Percentiles rank a stretch among this genome's conserved stretches.
These are phyloP conservation scores for Alternaria gansuensis DNA, from an alignment of 2,329 filamentous ascomycete species.

Conservation along the genomic window DNA sequence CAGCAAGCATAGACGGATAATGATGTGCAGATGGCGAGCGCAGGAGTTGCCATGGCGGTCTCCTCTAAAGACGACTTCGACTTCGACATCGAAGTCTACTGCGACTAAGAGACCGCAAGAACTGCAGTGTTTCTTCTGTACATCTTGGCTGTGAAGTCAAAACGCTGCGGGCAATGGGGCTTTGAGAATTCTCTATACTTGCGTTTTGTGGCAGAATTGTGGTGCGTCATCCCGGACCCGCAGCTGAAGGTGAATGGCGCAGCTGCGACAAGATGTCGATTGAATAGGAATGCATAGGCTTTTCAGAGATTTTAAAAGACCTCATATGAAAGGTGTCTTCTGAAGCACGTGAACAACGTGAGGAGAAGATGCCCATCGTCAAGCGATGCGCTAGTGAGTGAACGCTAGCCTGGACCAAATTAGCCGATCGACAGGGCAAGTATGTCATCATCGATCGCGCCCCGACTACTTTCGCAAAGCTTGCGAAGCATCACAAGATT, in stretches of 20 bases:
- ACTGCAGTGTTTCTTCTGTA: neutral
- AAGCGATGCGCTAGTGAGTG: neutral
- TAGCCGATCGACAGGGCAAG: conserved; percentile 36
- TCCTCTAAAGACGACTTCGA: conserved; percentile 1
- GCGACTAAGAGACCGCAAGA: neutral
- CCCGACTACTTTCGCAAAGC: conserved; percentile 18
- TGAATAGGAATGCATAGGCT: neutral
- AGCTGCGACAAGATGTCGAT: neutral
- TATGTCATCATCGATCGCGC: conserved; percentile 48
- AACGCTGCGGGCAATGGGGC: neutral
- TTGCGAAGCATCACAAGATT: conserved; percentile 6
- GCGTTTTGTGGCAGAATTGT: neutral
- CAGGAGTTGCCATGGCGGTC: neutral
- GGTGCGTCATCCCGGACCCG: neutral
- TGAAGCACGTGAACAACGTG: neutral
- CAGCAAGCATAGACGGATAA: conserved; percentile 1
- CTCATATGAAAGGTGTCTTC: neutral
- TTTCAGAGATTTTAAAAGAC: neutral
- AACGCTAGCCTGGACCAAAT: conserved; percentile 6
- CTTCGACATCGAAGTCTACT: conserved; percentile 7
- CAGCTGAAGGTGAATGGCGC: neutral
- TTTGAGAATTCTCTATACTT: neutral
- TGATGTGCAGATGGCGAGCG: conserved; percentile 1
- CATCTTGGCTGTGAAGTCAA: neutral
- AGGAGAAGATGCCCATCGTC: neutral